Percentiles rank a stretch among this genome's conserved stretches.
These are phyloP conservation scores for Backusella tarrabulga DNA, from an alignment of 192 early-diverging fungal genomes.

Conservation along the genomic window DNA sequence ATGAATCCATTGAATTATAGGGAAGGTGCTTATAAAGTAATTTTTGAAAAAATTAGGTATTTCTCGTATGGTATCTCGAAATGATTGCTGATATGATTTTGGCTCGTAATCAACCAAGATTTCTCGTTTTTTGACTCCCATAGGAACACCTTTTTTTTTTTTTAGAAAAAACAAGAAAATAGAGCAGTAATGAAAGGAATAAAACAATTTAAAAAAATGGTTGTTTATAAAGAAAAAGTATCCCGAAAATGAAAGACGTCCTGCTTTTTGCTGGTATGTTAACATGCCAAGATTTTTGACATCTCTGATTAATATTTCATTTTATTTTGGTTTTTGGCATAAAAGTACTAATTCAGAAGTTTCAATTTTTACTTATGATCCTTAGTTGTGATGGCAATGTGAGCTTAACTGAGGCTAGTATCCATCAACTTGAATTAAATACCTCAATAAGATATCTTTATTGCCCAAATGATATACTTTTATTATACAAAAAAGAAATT, in stretches of 20 bases:
- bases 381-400: not conserved
- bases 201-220: not conserved
- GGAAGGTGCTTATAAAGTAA: slow-evolving; percentile 24
- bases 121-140: not conserved
- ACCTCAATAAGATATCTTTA: not conserved
- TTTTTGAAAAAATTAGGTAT: slow-evolving; percentile 9
- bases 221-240: not conserved
- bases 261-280: not conserved
- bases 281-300: not conserved
- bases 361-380: not conserved
- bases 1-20: slow-evolving; percentile 35
- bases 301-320: not conserved
- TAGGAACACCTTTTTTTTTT: not conserved
- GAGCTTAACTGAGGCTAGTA: not conserved
- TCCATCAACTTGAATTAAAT: not conserved
- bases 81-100: not conserved
- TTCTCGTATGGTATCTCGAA: not conserved
- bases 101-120: not conserved
- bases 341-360: not conserved
- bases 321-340: not conserved
- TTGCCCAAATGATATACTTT: not conserved
- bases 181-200: not conserved
- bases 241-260: not conserved
- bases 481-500: too few species aligned
- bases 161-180: not conserved